Evolutionary conservation across 2,329 filamentous ascomycete genomes (phyloP), one percentile per base, ranked within the genome.

Genomic region (Arthrobotrys musiformis): DNA sequence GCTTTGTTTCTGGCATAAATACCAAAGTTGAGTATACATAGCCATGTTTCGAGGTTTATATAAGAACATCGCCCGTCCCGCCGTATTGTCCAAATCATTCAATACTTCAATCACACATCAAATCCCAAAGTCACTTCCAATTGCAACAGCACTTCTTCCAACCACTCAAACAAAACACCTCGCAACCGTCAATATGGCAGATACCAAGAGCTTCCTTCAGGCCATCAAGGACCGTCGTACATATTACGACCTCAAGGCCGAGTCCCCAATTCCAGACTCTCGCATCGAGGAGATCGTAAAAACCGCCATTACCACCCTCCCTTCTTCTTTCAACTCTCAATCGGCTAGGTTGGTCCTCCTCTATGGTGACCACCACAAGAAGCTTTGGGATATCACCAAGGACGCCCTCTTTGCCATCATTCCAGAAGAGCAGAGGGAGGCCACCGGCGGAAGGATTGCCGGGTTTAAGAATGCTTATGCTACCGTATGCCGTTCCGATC

Each of bases 321-420:
- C 94, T 46, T 91, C 70, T n/a, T 66, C 63, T 19, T 97, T 97
- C 90, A 97, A 97, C 89, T 92, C 90, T 46, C 94, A 97, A 86
- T 90, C 90, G 80, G 91, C 92, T 80, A 90, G 94, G 75, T 85
- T 91, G 73, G 88, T 97, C 56, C 88, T 97, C 62, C 89, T 97
- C 67, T 87, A 95, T 82, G 90, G 91, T 81, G 88, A 88, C 78
- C 92, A 97, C 84, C 94, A 97, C 86, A 90, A 93, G 81, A 91
- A 92, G 85, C 89, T 97, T 81, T 97, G 94, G 94, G 90, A 93
- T 83, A 86, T 93, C 75, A 87, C 89, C 68, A 84, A 86, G 77
- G 89, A 90, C 28, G 85, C 87, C 64, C 86, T 94, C 73, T 89
- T 90, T 85, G 85, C 86, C 22, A 88, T 93, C 74, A 90, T 95